Evolutionary conservation across 768 basidiomycete species (phyloP).

Genomic region (Kwoniella sp.): DNA sequence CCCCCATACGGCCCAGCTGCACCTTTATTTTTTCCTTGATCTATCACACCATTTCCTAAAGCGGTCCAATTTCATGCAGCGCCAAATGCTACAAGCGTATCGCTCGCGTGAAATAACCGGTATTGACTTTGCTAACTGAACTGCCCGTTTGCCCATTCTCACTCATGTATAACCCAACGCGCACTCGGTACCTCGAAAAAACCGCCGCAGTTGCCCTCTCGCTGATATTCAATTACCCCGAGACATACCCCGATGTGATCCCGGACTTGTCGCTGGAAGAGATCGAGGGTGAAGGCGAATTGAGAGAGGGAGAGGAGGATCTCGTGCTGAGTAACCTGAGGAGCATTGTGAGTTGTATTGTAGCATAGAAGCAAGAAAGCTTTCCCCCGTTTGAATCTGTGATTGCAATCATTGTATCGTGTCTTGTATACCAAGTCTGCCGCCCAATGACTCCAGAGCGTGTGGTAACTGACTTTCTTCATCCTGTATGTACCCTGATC

Average conservation of each 20-base stretch:
- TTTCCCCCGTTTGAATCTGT: too few species aligned
- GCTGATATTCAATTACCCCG: slow-evolving; percentile 74
- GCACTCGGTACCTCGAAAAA: too few species aligned
- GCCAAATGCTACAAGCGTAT: too few species aligned
- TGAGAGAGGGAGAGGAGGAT: slow-evolving; percentile 61
- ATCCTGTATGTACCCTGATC: not conserved
- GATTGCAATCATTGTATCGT: too few species aligned
- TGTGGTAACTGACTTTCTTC: not conserved
- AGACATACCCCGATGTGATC: slow-evolving; percentile 79
- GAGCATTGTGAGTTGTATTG: slow-evolving; percentile 62
- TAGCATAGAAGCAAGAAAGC: too few species aligned
- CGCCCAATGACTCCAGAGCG: too few species aligned
- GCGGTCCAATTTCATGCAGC: too few species aligned
- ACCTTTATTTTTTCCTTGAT: too few species aligned
- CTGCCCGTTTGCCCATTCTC: not conserved
- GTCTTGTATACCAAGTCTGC: too few species aligned
- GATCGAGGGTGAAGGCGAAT: slow-evolving; percentile 65
- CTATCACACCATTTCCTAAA: too few species aligned
- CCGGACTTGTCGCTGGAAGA: slow-evolving; percentile 72
- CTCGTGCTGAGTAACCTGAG: slow-evolving; percentile 65
- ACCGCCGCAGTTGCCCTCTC: slow-evolving; percentile 67
- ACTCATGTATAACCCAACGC: not conserved
- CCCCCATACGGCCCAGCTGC: not conserved
- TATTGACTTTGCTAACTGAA: too few species aligned
- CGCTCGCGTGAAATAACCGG: too few species aligned